These are phyloP conservation scores for Phytophthora rubi DNA, from an alignment of 352 stramenopile genomes.

Conservation along the genomic window DNA sequence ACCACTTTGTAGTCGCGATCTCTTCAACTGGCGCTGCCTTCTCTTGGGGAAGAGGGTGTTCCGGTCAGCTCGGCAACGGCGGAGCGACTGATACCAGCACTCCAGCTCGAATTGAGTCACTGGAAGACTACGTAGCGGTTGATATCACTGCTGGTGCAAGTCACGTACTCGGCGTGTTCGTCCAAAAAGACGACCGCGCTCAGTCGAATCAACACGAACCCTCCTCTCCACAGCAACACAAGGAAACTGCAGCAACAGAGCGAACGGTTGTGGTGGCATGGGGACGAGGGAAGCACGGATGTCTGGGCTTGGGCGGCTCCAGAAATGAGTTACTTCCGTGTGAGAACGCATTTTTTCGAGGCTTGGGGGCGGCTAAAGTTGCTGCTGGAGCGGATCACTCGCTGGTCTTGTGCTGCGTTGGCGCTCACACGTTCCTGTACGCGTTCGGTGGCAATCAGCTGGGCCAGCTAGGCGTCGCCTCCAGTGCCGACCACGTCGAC, in stretches of 20 bases:
- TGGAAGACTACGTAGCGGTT: slow-evolving; percentile 39
- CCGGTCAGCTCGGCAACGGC: slow-evolving; percentile 70
- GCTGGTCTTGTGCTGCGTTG: slow-evolving; percentile 57
- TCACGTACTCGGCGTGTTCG: slow-evolving; percentile 60
- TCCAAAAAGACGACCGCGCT: slow-evolving; percentile 5
- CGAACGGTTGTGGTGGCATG: slow-evolving; percentile 61
- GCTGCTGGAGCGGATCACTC: slow-evolving; percentile 71
- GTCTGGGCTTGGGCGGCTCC: slow-evolving; percentile 63
- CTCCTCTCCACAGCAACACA: not conserved
- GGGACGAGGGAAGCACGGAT: slow-evolving; percentile 48
- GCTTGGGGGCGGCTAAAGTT: slow-evolving; percentile 49
- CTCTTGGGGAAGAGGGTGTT: slow-evolving; percentile 63
- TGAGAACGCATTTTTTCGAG: slow-evolving; percentile 70
- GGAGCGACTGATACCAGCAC: slow-evolving; percentile 1
- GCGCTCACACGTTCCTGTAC: slow-evolving; percentile 60
- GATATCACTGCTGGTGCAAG: slow-evolving; percentile 56
- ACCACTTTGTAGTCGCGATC: slow-evolving; percentile 69
- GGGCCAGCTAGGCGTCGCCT: slow-evolving; percentile 67
- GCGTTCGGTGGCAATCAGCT: slow-evolving; percentile 73
- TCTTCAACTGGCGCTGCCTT: slow-evolving; percentile 48
- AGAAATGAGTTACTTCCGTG: slow-evolving; percentile 34
- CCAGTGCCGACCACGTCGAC: slow-evolving; percentile 39
- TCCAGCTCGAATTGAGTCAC: slow-evolving; percentile 38
- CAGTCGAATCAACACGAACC: slow-evolving; percentile 2
- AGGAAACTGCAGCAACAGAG: slow-evolving; percentile 13